Percentiles rank a stretch among this genome's conserved stretches.
These are phyloP conservation scores for Colletotrichum sp. DNA, from an alignment of 2,329 filamentous ascomycete species.

Conservation along the genomic window DNA sequence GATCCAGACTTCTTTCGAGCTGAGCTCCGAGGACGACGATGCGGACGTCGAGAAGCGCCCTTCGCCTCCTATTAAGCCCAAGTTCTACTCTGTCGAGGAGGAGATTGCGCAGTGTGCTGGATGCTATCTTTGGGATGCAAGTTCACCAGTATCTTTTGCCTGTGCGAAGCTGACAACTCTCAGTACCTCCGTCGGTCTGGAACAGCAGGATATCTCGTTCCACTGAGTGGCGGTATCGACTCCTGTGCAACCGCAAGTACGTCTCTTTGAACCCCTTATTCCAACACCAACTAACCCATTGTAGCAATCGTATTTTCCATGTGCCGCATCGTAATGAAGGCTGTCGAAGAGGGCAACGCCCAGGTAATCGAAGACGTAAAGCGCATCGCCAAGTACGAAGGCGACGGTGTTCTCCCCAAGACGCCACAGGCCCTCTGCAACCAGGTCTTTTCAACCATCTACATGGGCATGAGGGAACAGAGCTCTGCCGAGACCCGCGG, in stretches of 20 bases:
- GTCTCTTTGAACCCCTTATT: neutral
- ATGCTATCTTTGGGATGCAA: slow-evolving; percentile 67
- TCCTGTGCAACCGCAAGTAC: slow-evolving; percentile 54
- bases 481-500: slow-evolving; percentile 69
- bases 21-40: slow-evolving; percentile 42
- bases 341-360: slow-evolving; percentile 47
- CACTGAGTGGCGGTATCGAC: slow-evolving; percentile 62
- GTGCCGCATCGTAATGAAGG: slow-evolving; percentile 61
- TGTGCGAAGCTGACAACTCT: neutral
- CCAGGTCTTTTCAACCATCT: slow-evolving; percentile 55
- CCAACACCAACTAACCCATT: neutral
- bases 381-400: slow-evolving; percentile 32
- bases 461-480: slow-evolving; percentile 75
- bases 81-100: slow-evolving; percentile 68
- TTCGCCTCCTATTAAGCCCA: slow-evolving; percentile 48
- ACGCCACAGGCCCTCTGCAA: slow-evolving; percentile 62
- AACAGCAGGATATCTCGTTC: slow-evolving; percentile 59
- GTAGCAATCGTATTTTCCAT: slow-evolving; percentile 46
- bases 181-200: slow-evolving; percentile 19
- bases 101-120: slow-evolving; percentile 70
- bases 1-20: slow-evolving; percentile 41
- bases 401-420: slow-evolving; percentile 45
- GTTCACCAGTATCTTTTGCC: neutral
- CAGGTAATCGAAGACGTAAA: slow-evolving; percentile 43
- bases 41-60: slow-evolving; percentile 42